Base-by-base conservation (phyloP, 2,329 filamentous ascomycete genomes). In the Purpureocillium takamizusanense region DNA sequence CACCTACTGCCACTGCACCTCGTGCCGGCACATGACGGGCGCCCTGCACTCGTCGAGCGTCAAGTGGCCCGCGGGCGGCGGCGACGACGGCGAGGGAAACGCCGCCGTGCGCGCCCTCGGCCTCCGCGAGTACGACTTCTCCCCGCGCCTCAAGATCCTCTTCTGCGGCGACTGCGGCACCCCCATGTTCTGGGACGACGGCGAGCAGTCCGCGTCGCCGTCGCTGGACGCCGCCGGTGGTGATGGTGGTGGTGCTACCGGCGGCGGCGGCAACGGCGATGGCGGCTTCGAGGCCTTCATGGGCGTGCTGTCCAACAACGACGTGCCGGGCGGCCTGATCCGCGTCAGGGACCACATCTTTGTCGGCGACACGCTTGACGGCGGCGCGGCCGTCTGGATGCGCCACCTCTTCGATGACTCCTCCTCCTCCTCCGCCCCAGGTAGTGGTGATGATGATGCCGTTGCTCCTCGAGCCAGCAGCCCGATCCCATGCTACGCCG, bases 1-100 rank as follows among this genome's bases (percentile, higher is more conserved):
- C 1, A 47, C 50, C 12, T 55, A 52, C 39, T 74, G 70, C 51
- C 69, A 73, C 52, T 73, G 70, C 55, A 52, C 53, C 31, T 69
- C 67, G 5, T 73, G 70, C 50, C 63, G 69, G 1, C 66, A 64
- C 40, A 28, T 56, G 13, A 66, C 63, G 0, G 69, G 69, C 16
- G 60, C 57, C 1, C 49, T 74, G n/a, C 65, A 68, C 48, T 56
- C 56, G 7, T 51, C 49, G 16, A 50, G 51, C n/a, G 37, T 52
- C 1, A 25, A 39, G 3, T 72, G 67, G 68, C 63, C 62, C 1
- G 54, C 55, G 11, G 43, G 56, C 16, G 36, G 47, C 10, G 43
- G 48, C 12, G 51, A 56, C 29, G 39, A 48, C n/a, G 13, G 37
- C 23, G 6, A 35, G 33, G 21, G n/a, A n/a, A n/a, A 6, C 21